These are phyloP conservation scores for Pseudoturritis turrita DNA, from an alignment of 345 rosid genomes.

Conservation along the genomic window DNA sequence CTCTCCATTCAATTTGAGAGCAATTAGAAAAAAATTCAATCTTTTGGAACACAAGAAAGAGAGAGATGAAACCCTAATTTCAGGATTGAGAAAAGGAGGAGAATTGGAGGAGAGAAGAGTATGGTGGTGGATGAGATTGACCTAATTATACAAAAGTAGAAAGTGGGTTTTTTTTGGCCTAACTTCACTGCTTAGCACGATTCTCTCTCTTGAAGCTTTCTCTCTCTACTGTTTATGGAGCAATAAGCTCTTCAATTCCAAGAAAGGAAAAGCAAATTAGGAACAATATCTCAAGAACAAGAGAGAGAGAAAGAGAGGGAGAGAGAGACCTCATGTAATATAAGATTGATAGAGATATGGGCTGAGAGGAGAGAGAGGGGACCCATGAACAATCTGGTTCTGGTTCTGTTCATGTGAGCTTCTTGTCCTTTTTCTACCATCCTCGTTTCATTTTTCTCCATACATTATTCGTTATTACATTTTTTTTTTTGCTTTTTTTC, in stretches of 20 bases:
- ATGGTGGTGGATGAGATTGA: conserved; percentile 36
- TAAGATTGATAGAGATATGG: conserved; percentile 30
- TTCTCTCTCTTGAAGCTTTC: conserved; percentile 6
- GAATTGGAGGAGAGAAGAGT: conserved; percentile 10
- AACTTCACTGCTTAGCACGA: conserved; percentile 31
- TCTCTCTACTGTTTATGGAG: conserved; percentile 20
- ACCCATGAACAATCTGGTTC: conserved; percentile 37
- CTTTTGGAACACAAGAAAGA: conserved; percentile 6
- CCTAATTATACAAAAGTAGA: conserved; percentile 31
- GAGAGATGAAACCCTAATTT: conserved; percentile 26
- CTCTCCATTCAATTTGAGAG: background rate
- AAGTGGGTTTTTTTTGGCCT: conserved; percentile 22
- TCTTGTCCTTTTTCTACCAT: conserved; percentile 35
- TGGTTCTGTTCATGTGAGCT: conserved; percentile 40
- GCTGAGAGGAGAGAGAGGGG: conserved; percentile 17
- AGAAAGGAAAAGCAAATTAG: background rate
- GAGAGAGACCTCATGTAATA: background rate
- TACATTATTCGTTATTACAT: conserved; percentile 18
- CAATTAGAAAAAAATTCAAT: background rate
- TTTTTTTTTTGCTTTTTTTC: background rate
- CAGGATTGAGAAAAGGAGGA: background rate
- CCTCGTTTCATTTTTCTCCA: conserved; percentile 20
- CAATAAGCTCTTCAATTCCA: conserved; percentile 12
- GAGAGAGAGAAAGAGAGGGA: background rate
- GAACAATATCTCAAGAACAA: conserved; percentile 16